These are phyloP conservation scores for Aethionema arabicum DNA, from an alignment of 345 rosid genomes.

Conservation along the genomic window DNA sequence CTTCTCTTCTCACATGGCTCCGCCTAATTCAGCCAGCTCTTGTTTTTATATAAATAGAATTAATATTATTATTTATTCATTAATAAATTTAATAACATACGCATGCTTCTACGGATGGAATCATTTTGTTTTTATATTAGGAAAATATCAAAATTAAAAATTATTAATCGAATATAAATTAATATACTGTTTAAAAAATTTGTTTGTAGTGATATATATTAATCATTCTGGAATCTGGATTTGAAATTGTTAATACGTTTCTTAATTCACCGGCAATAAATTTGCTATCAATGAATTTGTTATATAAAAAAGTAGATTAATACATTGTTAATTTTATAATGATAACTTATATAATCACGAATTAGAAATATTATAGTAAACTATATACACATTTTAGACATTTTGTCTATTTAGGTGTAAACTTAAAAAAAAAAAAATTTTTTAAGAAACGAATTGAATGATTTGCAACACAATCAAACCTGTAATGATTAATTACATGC, in stretches of 20 bases:
- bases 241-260: slow-evolving; percentile 28
- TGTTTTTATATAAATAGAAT: slow-evolving; percentile 19
- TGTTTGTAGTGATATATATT: slow-evolving; percentile 4
- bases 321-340: neutral
- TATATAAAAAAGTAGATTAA: neutral
- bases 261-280: slow-evolving; percentile 36
- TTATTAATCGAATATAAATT: slow-evolving; percentile 19
- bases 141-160: slow-evolving; percentile 15
- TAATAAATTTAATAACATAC: slow-evolving; percentile 28
- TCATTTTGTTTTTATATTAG: slow-evolving; percentile 29
- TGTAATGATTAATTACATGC: too few species aligned
- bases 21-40: slow-evolving; percentile 37
- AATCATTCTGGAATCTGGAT: slow-evolving; percentile 36
- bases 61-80: neutral
- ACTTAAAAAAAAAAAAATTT: too few species aligned
- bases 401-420: too few species aligned
- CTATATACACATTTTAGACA: too few species aligned
- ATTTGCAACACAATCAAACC: too few species aligned
- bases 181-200: slow-evolving; percentile 10
- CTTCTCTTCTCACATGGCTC: slow-evolving; percentile 39
- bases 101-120: slow-evolving; percentile 39
- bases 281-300: neutral
- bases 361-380: too few species aligned
- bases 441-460: too few species aligned
- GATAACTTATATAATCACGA: neutral